Evolutionary conservation across 2,329 filamentous ascomycete species (phyloP), one percentile per base, ranked within the genome.

Genomic region (Pseudogymnoascus sp.): DNA sequence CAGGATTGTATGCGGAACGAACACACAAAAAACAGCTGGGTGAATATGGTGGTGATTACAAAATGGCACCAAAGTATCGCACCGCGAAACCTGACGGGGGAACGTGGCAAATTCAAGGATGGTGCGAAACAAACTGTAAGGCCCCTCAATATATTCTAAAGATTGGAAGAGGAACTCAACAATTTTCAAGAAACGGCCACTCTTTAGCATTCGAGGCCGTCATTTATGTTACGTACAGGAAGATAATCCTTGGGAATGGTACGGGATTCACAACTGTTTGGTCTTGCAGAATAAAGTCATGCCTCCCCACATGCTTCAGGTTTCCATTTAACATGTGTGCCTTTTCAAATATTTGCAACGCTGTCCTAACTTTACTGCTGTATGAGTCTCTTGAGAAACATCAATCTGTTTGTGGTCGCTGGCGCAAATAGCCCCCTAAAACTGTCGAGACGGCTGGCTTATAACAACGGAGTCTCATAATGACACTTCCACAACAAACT

Each of bases 91-190:
- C 12, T 33, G n/a, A 14, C n/a, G n/a, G 28, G 16, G 18, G 47
- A 14, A 54, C 28, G 11, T 33, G 47, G 28, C 47, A 54, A 33
- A 54, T 20, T 54, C 28, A 16, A 54, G 28, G 47, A 54, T 54
- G 47, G 33, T 54, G 47, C 47, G 47, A 14, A 20, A 54, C 18
- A 54, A 54, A 54, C 28, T 54, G 47, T 54, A 54, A 54, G 47
- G 25, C 47, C 47, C 47, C 47, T 54, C 28, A 54, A 54, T 54
- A 50, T 30, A 18, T 33, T 54, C 47, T 18, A 9, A 14, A 54
- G 47, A 35, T 28, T 54, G 28, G 11, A 54, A 18, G 28, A 33
- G 47, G 28, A 12, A 33, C 47, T 54, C 47, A 54, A 54, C 47
- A 33, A 11, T 33, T 18, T 54, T 54, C 47, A 54, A 54, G 47